Base-by-base conservation (phyloP, 805 yeast genomes). In the Suhomyces canberraensis region DNA sequence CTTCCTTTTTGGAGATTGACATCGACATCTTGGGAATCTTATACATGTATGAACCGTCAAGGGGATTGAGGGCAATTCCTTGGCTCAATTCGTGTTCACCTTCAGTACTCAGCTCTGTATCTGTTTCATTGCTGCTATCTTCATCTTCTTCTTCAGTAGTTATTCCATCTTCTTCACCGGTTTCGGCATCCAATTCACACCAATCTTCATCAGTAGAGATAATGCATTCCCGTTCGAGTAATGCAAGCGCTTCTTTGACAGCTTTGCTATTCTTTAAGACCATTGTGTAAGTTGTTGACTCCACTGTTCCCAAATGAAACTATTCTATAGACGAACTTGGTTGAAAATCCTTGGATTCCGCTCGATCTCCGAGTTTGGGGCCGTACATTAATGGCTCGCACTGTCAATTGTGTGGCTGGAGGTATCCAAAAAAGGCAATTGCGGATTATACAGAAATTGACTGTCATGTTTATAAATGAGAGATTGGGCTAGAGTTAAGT, bases 131-230 rank as follows among this genome's bases (percentile, higher is more conserved):
- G n/a, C 33, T 29, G 20, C 14, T 9, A n/a, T 24, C 26, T n/a
- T 8, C 6, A 5, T 24, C 26, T 25, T 34, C 37, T 4, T 20
- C 31, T 8, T 28, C 26, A 3, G 37, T 19, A 22, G 31, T 4
- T 20, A 16, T 9, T 5, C 8, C 25, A 7, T 30, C 26, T 13
- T 8, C 21, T 18, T 8, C 19, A 11, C 16, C 35, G n/a, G 18
- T 15, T 2, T 20, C 33, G 8, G 16, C 25, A 3, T 17, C 28
- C 15, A 16, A 15, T 8, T 5, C 31, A 17, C 24, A 32, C 35
- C 29, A 22, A 5, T 40, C 47, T 8, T 36, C 37, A 16, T 45
- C 47, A 4, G 49, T 37, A 25, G 41, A 41, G 8, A 46, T 20
- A 13, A 44, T 28, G 5, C 44, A 20, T 16, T 26, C 29, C 11